Conservation (phyloP, 768 basidiomycete genomes). For the Hygrophorus pudorinus region DNA sequence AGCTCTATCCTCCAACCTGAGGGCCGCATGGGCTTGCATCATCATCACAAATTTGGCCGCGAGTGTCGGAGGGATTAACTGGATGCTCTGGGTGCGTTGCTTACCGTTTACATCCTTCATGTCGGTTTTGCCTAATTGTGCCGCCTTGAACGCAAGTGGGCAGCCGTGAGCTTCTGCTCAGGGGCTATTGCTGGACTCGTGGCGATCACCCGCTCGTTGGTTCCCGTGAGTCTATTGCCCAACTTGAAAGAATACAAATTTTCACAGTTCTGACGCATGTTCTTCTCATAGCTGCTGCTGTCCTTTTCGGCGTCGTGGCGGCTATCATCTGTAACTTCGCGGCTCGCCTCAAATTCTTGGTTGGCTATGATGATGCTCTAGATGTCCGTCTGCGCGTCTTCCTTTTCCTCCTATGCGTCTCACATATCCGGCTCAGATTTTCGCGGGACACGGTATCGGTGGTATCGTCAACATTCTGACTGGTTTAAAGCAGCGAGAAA, state of each 20-base stretch:
- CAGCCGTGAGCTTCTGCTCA: conserved; percentile 89
- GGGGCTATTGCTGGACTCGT: conserved; percentile 89
- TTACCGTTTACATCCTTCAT: not conserved
- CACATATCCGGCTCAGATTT: conserved; percentile 49
- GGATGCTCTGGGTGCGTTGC: conserved; percentile 75
- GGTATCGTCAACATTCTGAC: conserved; percentile 79
- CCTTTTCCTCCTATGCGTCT: not conserved
- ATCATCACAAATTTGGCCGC: conserved; percentile 94
- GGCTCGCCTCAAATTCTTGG: conserved; percentile 82
- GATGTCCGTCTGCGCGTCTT: conserved; percentile 40
- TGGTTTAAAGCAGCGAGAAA: too few relatives aligned
- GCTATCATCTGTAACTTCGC: conserved; percentile 88
- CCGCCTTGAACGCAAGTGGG: conserved; percentile 90
- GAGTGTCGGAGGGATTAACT: conserved; percentile 77
- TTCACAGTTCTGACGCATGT: not conserved
- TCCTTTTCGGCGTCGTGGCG: conserved; percentile 77
- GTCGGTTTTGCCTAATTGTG: conserved; percentile 11
- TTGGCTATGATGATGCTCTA: conserved; percentile 69
- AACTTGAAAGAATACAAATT: too few relatives aligned
- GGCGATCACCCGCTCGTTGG: conserved; percentile 82
- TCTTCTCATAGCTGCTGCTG: conserved; percentile 74
- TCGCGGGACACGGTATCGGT: conserved; percentile 75
- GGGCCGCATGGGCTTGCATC: conserved; percentile 82
- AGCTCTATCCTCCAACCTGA: conserved; percentile 80
- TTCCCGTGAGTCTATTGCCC: conserved; percentile 40